These are phyloP conservation scores for Chalaropsis thielavioides DNA, from an alignment of 2,329 filamentous ascomycete species.

Conservation along the genomic window DNA sequence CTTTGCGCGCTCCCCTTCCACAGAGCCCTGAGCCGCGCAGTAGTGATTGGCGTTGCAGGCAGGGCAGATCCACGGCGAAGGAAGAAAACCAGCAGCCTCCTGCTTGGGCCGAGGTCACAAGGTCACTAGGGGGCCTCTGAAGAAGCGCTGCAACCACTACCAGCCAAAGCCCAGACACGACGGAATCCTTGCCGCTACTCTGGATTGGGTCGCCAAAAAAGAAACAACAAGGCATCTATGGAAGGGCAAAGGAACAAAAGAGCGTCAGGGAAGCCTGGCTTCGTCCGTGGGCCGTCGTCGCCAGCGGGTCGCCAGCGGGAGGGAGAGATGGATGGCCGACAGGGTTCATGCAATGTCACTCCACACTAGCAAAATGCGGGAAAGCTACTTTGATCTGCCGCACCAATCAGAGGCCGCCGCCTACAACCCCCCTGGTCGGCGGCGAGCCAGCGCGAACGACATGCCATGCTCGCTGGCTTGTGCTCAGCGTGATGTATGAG, in stretches of 20 bases:
- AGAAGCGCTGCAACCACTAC: neutral
- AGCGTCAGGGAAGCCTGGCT: neutral
- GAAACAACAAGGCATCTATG: neutral
- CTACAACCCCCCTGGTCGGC: neutral
- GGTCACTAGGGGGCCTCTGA: neutral
- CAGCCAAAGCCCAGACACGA: neutral
- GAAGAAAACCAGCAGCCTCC: neutral
- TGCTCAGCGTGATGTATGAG: neutral
- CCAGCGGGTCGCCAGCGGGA: too few species aligned
- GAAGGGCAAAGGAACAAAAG: too few species aligned
- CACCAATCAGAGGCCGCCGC: constrained; percentile 13
- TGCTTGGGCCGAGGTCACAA: neutral
- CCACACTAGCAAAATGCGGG: neutral
- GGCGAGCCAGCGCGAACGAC: neutral
- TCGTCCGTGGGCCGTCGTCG: neutral
- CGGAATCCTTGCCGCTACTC: neutral
- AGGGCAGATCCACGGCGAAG: neutral
- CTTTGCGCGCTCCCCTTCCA: neutral
- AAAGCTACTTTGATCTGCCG: constrained; percentile 6
- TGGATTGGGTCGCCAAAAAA: constrained; percentile 6
- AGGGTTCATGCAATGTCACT: neutral
- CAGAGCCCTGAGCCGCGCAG: neutral
- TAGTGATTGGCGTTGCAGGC: neutral
- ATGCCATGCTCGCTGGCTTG: too few species aligned
- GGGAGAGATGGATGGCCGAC: neutral